Conservation (phyloP, 2,329 filamentous ascomycete genomes). For the Hymenotorrendiella dingleyae region DNA sequence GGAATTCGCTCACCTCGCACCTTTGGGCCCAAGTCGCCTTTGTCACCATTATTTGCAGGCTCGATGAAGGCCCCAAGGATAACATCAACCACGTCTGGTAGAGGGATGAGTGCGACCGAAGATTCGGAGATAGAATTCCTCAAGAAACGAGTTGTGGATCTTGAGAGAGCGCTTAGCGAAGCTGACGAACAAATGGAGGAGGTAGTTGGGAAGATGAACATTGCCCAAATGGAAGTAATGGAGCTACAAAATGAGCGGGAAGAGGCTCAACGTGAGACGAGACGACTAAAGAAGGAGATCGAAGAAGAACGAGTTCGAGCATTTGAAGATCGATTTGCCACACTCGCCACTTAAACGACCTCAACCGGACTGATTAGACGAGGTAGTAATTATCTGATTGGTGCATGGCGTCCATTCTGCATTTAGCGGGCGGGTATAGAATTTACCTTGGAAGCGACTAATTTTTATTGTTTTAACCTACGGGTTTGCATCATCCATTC, state of each 20-base stretch:
- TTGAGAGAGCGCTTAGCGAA: slow-evolving; percentile 73
- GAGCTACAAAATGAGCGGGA: slow-evolving; percentile 71
- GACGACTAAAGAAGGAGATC: slow-evolving; percentile 62
- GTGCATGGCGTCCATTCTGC: background rate
- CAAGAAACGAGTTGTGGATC: slow-evolving; percentile 71
- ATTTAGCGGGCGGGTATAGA: slow-evolving; percentile 3
- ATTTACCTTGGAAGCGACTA: background rate
- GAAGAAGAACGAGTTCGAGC: slow-evolving; percentile 35
- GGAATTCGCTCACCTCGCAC: slow-evolving; percentile 40
- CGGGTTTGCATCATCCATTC: slow-evolving; percentile 1
- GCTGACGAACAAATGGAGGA: slow-evolving; percentile 79
- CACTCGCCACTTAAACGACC: slow-evolving; percentile 18
- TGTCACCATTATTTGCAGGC: slow-evolving; percentile 55
- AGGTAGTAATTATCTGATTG: background rate
- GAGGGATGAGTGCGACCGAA: slow-evolving; percentile 60
- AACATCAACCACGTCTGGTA: slow-evolving; percentile 39
- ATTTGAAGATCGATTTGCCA: slow-evolving; percentile 27
- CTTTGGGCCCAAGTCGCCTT: slow-evolving; percentile 53
- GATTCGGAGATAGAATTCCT: slow-evolving; percentile 69
- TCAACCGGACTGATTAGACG: background rate
- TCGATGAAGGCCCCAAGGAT: slow-evolving; percentile 51
- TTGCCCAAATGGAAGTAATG: slow-evolving; percentile 72
- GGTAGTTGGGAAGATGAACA: slow-evolving; percentile 76
- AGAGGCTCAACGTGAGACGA: slow-evolving; percentile 65
- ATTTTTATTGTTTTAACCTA: background rate